These are phyloP conservation scores for Carex scoparia DNA, from an alignment of 176 grass and related monocot species.

Conservation along the genomic window DNA sequence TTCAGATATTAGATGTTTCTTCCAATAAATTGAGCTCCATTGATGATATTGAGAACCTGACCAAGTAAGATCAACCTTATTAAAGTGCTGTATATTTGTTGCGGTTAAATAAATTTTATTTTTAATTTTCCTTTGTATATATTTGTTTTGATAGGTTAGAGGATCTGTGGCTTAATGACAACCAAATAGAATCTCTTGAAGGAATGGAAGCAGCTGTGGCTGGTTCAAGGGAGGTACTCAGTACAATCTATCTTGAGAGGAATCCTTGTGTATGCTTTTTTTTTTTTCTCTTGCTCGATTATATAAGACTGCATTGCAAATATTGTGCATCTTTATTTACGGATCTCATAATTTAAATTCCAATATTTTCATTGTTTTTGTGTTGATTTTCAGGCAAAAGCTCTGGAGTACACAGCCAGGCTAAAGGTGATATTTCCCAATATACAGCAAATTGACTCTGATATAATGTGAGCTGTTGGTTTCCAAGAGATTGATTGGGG, in stretches of 20 bases:
- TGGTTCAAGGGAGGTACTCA: constrained; percentile 60
- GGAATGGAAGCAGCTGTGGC: constrained; percentile 53
- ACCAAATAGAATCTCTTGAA: constrained; percentile 89
- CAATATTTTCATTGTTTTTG: background rate
- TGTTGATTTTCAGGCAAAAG: constrained; percentile 57
- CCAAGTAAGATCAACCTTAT: constrained; percentile 39
- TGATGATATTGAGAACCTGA: constrained; percentile 61
- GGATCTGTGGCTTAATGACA: constrained; percentile 97
- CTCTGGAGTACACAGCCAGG: constrained; percentile 39
- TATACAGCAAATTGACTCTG: constrained; percentile 85
- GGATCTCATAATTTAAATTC: background rate
- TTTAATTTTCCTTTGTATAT: constrained; percentile 13
- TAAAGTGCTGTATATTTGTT: background rate
- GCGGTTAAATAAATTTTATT: background rate
- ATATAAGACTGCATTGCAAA: background rate
- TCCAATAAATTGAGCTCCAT: constrained; percentile 77
- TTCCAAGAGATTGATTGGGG: background rate
- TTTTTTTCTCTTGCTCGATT: background rate
- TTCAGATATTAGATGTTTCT: constrained; percentile 83
- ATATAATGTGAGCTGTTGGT: constrained; percentile 36
- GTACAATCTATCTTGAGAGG: constrained; percentile 91
- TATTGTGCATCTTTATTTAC: background rate
- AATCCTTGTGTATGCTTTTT: constrained; percentile 82
- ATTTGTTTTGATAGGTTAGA: constrained; percentile 52
- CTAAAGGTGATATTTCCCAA: constrained; percentile 80